These are phyloP conservation scores for Claviceps digitariae DNA, from an alignment of 2,329 filamentous ascomycete genomes.

Conservation along the genomic window DNA sequence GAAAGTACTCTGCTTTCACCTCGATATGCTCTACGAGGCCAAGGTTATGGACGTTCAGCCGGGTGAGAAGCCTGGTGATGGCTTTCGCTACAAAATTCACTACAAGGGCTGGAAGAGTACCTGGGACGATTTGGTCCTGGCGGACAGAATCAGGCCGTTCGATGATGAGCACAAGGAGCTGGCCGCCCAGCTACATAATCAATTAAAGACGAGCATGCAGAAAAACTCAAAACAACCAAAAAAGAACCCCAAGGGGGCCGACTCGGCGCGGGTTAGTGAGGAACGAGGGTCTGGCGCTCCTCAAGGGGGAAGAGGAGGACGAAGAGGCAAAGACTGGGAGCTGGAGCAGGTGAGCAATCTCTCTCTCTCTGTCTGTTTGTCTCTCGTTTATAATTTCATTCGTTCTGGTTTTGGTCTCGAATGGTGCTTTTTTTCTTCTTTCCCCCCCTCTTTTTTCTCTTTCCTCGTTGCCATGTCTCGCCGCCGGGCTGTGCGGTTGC, in stretches of 20 bases:
- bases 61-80: conserved; percentile 54
- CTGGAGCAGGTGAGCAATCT: conserved; percentile 56
- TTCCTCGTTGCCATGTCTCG: not conserved
- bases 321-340: conserved; percentile 67
- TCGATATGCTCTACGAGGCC: conserved; percentile 93
- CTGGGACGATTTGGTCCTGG: conserved; percentile 98
- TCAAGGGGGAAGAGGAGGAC: conserved; percentile 52
- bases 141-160: conserved; percentile 86
- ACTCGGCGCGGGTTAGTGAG: conserved; percentile 58
- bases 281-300: conserved; percentile 53
- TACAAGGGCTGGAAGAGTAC: conserved; percentile 99
- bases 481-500: not conserved
- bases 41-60: conserved; percentile 73
- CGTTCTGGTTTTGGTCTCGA: not conserved
- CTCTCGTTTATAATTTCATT: not conserved
- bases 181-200: conserved; percentile 57
- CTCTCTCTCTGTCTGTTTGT: conserved; percentile 5
- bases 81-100: conserved; percentile 82
- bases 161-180: conserved; percentile 92
- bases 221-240: conserved; percentile 40
- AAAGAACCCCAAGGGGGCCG: conserved; percentile 27
- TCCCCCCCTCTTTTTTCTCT: not conserved
- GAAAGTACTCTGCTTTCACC: conserved; percentile 91
- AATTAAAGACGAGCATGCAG: conserved; percentile 47
- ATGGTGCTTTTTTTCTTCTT: not conserved